A percentile compares a stretch with the other conserved stretches of the same genome.
Conservation (phyloP, 1,139 yeast species). For the Suhomyces atakaporum region DNA sequence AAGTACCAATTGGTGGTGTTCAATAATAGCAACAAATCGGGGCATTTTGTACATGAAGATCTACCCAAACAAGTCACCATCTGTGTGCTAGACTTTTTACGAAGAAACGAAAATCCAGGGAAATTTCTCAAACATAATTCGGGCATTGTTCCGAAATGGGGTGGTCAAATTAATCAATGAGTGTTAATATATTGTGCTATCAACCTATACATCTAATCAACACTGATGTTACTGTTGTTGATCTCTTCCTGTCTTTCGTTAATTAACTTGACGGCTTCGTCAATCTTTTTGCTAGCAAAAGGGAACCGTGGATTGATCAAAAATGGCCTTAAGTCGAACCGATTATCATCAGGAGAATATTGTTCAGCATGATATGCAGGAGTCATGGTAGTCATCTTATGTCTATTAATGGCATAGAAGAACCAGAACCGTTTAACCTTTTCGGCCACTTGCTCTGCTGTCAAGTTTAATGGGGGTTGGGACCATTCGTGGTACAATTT, state of each 20-base stretch:
- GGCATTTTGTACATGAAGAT: conserved; percentile 95
- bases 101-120: conserved; percentile 43
- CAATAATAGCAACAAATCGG: conserved; percentile 58
- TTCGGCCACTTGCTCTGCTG: conserved; percentile 83
- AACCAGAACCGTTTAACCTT: conserved; percentile 92
- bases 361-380: conserved; percentile 98
- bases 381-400: conserved; percentile 93
- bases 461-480: conserved; percentile 60
- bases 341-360: conserved; percentile 95
- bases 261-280: conserved; percentile 61
- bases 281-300: conserved; percentile 89
- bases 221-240: conserved; percentile 16
- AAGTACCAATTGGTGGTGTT: conserved; percentile 87
- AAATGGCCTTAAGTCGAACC: conserved; percentile 94
- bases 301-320: conserved; percentile 88
- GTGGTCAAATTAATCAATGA: conserved; percentile 42
- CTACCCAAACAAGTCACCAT: conserved; percentile 67
- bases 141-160: conserved; percentile 53
- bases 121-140: conserved; percentile 41
- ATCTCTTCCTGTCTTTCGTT: conserved; percentile 40
- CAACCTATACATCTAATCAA: conserved; percentile 14
- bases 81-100: conserved; percentile 51
- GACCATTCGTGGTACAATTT: conserved; percentile 92
- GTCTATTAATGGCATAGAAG: conserved; percentile 92
- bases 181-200: too few relatives aligned